A percentile compares a stretch with the other conserved stretches of the same genome.
These are phyloP conservation scores for Diaporthe caulivora DNA, from an alignment of 2,329 filamentous ascomycete species.

Conservation along the genomic window DNA sequence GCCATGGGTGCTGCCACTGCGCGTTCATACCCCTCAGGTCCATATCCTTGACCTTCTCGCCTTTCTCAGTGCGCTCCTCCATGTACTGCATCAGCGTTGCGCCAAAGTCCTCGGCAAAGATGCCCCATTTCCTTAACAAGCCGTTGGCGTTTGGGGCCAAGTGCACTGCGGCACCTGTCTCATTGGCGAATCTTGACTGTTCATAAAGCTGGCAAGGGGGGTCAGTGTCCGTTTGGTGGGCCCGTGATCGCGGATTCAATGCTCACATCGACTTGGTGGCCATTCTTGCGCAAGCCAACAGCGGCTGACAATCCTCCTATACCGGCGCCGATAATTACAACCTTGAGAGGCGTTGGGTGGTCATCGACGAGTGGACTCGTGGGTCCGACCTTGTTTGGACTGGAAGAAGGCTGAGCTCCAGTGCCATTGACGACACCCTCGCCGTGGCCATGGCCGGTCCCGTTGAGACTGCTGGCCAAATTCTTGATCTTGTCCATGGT, in stretches of 20 bases:
- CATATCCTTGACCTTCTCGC: constrained; percentile 44
- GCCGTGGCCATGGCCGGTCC: not conserved
- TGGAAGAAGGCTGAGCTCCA: not conserved
- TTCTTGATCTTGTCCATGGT: constrained; percentile 25
- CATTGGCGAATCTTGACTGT: constrained; percentile 66
- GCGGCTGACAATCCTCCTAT: constrained; percentile 67
- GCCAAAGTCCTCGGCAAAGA: constrained; percentile 53
- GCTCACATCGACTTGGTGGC: constrained; percentile 59
- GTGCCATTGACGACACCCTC: not conserved
- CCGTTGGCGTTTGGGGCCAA: constrained; percentile 72
- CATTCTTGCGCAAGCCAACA: constrained; percentile 64
- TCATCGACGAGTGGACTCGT: constrained; percentile 34
- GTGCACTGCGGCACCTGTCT: constrained; percentile 73
- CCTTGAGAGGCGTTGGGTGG: constrained; percentile 40
- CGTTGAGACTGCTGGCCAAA: constrained; percentile 12
- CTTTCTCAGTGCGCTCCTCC: constrained; percentile 41
- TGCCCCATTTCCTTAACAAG: constrained; percentile 58
- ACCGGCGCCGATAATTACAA: constrained; percentile 54
- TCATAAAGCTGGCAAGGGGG: constrained; percentile 60
- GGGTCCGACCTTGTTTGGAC: constrained; percentile 32
- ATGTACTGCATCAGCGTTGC: constrained; percentile 47
- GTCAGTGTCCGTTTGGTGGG: not conserved
- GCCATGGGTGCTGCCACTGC: constrained; percentile 65
- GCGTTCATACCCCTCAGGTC: constrained; percentile 53
- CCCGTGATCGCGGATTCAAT: not conserved